Evolutionary conservation across 2,329 filamentous ascomycete genomes (phyloP).

Genomic region (Trichoderma simmonsii): DNA sequence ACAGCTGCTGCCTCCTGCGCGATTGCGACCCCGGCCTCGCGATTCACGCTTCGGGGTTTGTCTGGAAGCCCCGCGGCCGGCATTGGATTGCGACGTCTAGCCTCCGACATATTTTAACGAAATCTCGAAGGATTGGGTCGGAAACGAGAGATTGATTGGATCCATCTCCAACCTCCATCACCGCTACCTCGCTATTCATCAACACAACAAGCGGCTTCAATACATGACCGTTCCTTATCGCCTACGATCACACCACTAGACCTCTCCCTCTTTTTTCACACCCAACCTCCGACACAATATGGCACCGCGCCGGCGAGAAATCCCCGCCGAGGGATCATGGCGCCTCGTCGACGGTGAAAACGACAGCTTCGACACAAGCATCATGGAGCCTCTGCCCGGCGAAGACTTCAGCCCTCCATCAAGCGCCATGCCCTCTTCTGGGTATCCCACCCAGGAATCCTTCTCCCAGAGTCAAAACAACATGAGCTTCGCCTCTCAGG

Average conservation of each 20-base stretch:
- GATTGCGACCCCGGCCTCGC: not conserved
- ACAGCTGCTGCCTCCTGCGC: constrained; percentile 9
- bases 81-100: not conserved
- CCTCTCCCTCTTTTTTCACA: not conserved
- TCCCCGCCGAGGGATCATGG: constrained; percentile 55
- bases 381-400: constrained; percentile 44
- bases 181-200: not conserved
- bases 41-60: not conserved
- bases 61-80: not conserved
- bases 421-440: constrained; percentile 36
- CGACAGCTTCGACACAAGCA: constrained; percentile 57
- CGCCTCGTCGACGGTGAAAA: constrained; percentile 60
- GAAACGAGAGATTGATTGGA: not conserved
- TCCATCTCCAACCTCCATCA: not conserved
- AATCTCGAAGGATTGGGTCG: not conserved
- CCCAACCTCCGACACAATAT: not conserved
- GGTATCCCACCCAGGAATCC: constrained; percentile 46
- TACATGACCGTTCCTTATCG: not conserved
- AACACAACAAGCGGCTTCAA: not conserved
- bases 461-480: constrained; percentile 32
- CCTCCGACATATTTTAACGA: not conserved
- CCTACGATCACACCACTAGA: not conserved
- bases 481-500: constrained; percentile 48
- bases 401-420: constrained; percentile 39
- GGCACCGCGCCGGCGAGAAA: constrained; percentile 18